Evolutionary conservation across 345 rosid genomes (phyloP), one percentile per base, ranked within the genome.

Genomic region (Heritiera fomes): DNA sequence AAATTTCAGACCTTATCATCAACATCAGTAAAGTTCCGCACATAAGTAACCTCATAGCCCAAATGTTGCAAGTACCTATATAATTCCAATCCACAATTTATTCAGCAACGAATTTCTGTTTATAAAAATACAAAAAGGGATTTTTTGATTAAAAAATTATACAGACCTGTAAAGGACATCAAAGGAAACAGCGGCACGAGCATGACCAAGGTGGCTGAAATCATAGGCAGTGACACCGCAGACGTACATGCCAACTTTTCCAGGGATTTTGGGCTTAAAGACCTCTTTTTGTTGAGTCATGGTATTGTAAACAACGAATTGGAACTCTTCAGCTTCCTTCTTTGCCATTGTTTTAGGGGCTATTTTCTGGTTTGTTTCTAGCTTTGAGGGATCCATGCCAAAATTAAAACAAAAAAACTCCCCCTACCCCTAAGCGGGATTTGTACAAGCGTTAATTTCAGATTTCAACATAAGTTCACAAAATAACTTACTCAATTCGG

Each of bases 171-270:
- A 91, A 46, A 93, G 91, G 15, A 95, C 83, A 76, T 95, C 98
- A 30, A 95, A 95, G 68, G 90, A 77, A 58, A 93, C 90, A 32
- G 96, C 98, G 45, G 98, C 96, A 40, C 98, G 95, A 56, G 94
- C 99, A 75, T 92, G 99, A 49, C 95, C 98, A 46, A 95, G 84
- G 82, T 92, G 99, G 86, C 99, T 93, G 87, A 86, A 84, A 77
- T 91, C 96, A 77, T 93, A 95, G 43, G 99, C 88, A 2, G 99
- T 93, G 66, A 94, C 90, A 8, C 99, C 97, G 46, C 99, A 95
- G 75, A 95, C 97, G 45, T 95, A 95, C 88, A 95, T 87, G 81
- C 90, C 78, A 58, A 94, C 90, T 75, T 89, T 91, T 0, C 94
- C 94, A 0, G 88, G 90, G 61, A 5, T 87, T 46, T 73, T 72